Evolutionary conservation across 768 basidiomycete species (phyloP).

Genomic region (Crassisporium funariophilum): DNA sequence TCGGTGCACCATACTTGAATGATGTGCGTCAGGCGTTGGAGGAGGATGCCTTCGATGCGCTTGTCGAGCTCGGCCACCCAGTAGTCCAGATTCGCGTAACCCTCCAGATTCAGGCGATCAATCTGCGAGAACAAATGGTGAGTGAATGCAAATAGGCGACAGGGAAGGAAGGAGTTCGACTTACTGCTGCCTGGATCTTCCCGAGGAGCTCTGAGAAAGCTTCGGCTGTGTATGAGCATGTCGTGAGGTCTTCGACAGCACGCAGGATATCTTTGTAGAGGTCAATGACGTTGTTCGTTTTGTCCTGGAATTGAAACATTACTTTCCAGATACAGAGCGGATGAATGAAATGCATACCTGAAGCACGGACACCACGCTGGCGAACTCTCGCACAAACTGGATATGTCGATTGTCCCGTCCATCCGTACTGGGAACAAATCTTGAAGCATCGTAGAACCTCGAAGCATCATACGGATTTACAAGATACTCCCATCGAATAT

Average conservation of each 20-base stretch:
- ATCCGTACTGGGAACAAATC: conserved; percentile 75
- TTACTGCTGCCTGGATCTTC: conserved; percentile 82
- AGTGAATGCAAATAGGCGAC: neutral
- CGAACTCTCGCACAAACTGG: conserved; percentile 94
- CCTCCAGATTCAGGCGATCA: conserved; percentile 93
- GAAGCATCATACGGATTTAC: conserved; percentile 91
- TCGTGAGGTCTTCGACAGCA: conserved; percentile 83
- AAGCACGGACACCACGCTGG: conserved; percentile 86
- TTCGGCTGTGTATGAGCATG: conserved; percentile 83
- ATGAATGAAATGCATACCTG: conserved; percentile 52
- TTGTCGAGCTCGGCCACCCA: conserved; percentile 87
- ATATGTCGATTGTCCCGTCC: conserved; percentile 86
- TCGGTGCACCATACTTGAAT: conserved; percentile 88
- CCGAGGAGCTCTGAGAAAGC: conserved; percentile 79
- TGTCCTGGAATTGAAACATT: conserved; percentile 58
- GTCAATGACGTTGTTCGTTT: conserved; percentile 92
- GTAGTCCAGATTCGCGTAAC: conserved; percentile 90
- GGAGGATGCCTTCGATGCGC: conserved; percentile 79
- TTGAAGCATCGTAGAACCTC: too few species aligned
- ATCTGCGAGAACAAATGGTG: conserved; percentile 49
- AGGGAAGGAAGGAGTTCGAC: conserved; percentile 25
- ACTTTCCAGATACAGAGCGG: neutral
- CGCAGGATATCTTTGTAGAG: conserved; percentile 84
- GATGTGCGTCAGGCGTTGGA: conserved; percentile 73
- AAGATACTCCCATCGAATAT: conserved; percentile 95